Evolutionary conservation across 495 filamentous ascomycete species (phyloP).

Genomic region (Podospora australis): DNA sequence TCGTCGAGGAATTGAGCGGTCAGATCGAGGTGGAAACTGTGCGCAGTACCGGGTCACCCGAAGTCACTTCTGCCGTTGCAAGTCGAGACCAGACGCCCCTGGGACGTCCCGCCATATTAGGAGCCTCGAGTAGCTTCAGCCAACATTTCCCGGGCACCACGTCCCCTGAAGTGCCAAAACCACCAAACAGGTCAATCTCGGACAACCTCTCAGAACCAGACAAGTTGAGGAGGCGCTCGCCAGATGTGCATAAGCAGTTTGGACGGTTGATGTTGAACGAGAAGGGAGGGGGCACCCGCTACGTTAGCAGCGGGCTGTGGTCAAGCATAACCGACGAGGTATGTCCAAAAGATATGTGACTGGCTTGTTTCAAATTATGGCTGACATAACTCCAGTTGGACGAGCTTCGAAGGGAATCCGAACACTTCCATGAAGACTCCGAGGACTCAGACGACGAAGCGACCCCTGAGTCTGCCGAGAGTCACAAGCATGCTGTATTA

Average conservation of each 20-base stretch:
- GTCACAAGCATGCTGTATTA: slow-evolving; percentile 22
- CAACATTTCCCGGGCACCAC: background rate
- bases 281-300: slow-evolving; percentile 66
- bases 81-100: slow-evolving; percentile 13
- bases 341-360: background rate
- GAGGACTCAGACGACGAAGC: slow-evolving; percentile 48
- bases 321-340: slow-evolving; percentile 80
- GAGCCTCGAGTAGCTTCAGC: slow-evolving; percentile 12
- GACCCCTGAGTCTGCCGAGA: slow-evolving; percentile 37
- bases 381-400: slow-evolving; percentile 48
- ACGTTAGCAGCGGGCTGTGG: slow-evolving; percentile 88
- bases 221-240: slow-evolving; percentile 20
- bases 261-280: slow-evolving; percentile 81
- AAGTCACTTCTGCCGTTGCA: slow-evolving; percentile 14
- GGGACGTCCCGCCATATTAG: slow-evolving; percentile 9
- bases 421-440: slow-evolving; percentile 63
- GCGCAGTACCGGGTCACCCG: slow-evolving; percentile 36
- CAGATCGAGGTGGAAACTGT: slow-evolving; percentile 46
- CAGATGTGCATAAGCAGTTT: slow-evolving; percentile 58
- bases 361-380: background rate
- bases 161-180: slow-evolving; percentile 1
- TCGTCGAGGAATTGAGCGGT: slow-evolving; percentile 58
- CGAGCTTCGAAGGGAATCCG: slow-evolving; percentile 63
- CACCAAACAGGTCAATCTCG: slow-evolving; percentile 10
- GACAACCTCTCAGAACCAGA: slow-evolving; percentile 8